Conservation (phyloP, 129 eudicot genomes). For the Arctium lappa region DNA sequence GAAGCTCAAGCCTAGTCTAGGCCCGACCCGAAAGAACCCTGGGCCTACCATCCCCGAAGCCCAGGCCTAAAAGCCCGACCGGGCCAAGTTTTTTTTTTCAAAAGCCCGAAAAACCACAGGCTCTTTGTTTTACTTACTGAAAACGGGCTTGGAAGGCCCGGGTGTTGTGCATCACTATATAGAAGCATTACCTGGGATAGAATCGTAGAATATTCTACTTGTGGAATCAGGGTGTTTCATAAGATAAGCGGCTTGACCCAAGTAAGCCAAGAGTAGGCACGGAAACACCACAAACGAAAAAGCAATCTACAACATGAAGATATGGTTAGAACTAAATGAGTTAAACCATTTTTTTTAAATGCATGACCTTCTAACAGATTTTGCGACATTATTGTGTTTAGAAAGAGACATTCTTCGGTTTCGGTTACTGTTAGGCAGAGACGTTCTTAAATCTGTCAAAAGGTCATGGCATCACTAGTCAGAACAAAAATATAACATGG, state of each 20-base stretch:
- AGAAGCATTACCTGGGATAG: constrained; percentile 67
- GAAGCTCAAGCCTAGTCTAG: too few relatives aligned
- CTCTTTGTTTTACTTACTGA: too few relatives aligned
- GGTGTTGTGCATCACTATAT: not conserved
- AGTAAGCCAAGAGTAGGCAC: constrained; percentile 94
- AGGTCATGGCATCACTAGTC: not conserved
- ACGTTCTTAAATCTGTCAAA: not conserved
- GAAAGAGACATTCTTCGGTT: not conserved
- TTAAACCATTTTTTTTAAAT: not conserved
- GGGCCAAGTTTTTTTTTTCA: not conserved
- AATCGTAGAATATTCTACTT: constrained; percentile 70
- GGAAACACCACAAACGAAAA: constrained; percentile 87
- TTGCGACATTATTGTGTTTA: not conserved
- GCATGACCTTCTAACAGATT: too few relatives aligned
- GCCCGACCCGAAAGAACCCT: too few relatives aligned
- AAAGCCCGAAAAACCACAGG: not conserved
- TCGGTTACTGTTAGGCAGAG: not conserved
- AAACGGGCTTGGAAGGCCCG: too few relatives aligned
- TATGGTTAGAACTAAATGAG: not conserved
- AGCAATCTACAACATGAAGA: constrained; percentile 59
- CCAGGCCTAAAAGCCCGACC: not conserved
- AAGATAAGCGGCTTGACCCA: constrained; percentile 98
- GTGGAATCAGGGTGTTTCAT: constrained; percentile 61
- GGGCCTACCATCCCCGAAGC: too few relatives aligned
- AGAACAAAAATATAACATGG: not conserved